Percentiles rank a stretch among this genome's conserved stretches.
These are phyloP conservation scores for Fusarium incarnatum DNA, from an alignment of 2,329 filamentous ascomycete genomes.

Conservation along the genomic window DNA sequence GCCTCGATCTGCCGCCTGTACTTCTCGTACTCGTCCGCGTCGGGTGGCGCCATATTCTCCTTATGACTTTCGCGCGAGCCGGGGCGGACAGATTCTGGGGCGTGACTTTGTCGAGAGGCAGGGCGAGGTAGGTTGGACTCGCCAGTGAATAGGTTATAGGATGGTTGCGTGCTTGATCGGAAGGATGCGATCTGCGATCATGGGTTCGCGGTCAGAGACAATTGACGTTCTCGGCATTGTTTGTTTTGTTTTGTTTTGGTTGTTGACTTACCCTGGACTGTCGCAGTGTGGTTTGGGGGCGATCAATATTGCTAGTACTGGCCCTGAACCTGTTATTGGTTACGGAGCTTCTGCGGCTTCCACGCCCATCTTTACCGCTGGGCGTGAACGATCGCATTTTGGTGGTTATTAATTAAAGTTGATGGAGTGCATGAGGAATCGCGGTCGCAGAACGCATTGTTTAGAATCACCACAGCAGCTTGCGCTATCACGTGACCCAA, in stretches of 20 bases:
- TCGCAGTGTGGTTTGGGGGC: conserved; percentile 52
- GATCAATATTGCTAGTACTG: conserved; percentile 53
- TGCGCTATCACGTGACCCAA: conserved; percentile 34
- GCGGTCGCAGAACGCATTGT: conserved; percentile 23
- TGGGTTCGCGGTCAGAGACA: conserved; percentile 19
- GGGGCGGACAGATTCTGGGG: conserved; percentile 56
- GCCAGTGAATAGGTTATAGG: conserved; percentile 70
- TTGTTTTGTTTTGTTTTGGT: conserved; percentile 40
- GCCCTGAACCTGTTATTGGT: conserved; percentile 50
- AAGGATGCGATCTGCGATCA: conserved; percentile 58
- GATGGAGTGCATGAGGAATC: conserved; percentile 4
- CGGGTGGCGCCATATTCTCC: conserved; percentile 69
- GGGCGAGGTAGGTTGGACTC: conserved; percentile 56
- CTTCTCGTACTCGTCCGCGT: conserved; percentile 69
- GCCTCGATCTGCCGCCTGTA: conserved; percentile 74
- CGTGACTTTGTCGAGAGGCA: conserved; percentile 56
- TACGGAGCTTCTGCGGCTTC: conserved; percentile 47
- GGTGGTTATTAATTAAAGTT: conserved; percentile 7
- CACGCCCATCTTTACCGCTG: conserved; percentile 49
- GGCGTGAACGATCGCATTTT: conserved; percentile 52
- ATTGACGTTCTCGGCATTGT: conserved; percentile 6
- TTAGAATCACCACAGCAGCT: conserved; percentile 43
- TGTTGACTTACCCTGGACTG: conserved; percentile 55
- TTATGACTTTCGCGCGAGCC: conserved; percentile 69
- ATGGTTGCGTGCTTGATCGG: conserved; percentile 63